A percentile compares a stretch with the other conserved stretches of the same genome.
Conservation (phyloP, 169 alveolate genomes). For the Plasmodium inui region DNA sequence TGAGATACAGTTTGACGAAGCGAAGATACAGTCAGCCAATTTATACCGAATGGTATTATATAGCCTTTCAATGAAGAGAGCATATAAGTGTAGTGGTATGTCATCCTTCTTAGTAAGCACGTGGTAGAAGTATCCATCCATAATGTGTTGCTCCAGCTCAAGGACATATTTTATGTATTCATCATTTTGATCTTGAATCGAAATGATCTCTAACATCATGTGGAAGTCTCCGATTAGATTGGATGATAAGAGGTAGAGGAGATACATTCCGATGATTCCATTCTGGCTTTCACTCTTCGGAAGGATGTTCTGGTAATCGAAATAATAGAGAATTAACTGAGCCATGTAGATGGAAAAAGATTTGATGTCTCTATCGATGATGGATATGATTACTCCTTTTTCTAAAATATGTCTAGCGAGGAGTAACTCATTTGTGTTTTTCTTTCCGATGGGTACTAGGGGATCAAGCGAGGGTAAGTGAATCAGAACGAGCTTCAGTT, state of each 20-base stretch:
- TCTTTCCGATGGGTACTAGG: conserved; percentile 32
- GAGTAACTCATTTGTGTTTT: conserved; percentile 35
- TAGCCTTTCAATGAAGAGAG: conserved; percentile 56
- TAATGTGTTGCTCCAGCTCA: conserved; percentile 81
- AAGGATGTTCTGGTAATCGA: conserved; percentile 13
- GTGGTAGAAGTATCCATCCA: conserved; percentile 82
- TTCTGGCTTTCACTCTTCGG: conserved; percentile 75
- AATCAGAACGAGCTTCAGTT: conserved; percentile 21
- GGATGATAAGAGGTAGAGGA: conserved; percentile 79
- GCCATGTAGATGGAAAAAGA: conserved; percentile 61
- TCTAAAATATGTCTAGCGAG: conserved; percentile 55
- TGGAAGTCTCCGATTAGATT: conserved; percentile 84
- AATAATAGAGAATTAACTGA: conserved; percentile 34
- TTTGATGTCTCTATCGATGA: conserved; percentile 36
- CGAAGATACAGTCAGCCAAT: conserved; percentile 82
- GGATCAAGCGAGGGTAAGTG: conserved; percentile 59
- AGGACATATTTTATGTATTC: conserved; percentile 76
- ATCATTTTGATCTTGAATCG: conserved; percentile 48
- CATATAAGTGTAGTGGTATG: conserved; percentile 72
- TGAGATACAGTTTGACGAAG: conserved; percentile 74
- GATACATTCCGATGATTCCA: conserved; percentile 78
- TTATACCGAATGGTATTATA: conserved; percentile 79
- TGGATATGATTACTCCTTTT: conserved; percentile 57
- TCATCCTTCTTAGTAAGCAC: conserved; percentile 35
- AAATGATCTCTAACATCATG: conserved; percentile 79